These are phyloP conservation scores for Lycium barbarum DNA, from an alignment of 257 asterid species.

Conservation along the genomic window DNA sequence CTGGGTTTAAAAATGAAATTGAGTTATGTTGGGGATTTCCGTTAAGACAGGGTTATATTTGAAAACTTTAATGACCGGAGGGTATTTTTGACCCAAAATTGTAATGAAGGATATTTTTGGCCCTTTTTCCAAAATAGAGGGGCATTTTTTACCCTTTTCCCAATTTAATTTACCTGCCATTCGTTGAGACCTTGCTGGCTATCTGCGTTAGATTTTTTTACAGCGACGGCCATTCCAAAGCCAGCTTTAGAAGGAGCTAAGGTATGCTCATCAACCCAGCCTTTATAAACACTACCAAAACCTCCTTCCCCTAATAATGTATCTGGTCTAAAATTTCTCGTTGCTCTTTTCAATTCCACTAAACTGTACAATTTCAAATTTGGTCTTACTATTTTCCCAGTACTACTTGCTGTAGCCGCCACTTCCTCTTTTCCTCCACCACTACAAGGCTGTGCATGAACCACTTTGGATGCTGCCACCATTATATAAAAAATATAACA, in stretches of 20 bases:
- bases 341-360: conserved; percentile 54
- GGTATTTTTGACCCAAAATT: too few species aligned
- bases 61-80: too few species aligned
- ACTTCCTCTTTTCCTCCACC: background rate
- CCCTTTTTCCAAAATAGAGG: too few species aligned
- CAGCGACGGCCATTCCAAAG: conserved; percentile 10
- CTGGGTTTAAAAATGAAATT: too few species aligned
- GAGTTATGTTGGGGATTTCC: too few species aligned
- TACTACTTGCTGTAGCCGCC: conserved; percentile 22
- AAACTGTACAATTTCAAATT: conserved; percentile 53
- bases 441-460: too few species aligned
- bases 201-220: conserved; percentile 10
- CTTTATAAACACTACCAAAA: conserved; percentile 64
- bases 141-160: too few species aligned
- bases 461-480: too few species aligned
- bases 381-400: conserved; percentile 46
- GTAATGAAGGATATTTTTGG: too few species aligned
- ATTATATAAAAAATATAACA: too few species aligned
- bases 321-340: conserved; percentile 63
- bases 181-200: conserved; percentile 19
- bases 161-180: background rate
- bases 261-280: conserved; percentile 48
- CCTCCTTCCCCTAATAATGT: conserved; percentile 70
- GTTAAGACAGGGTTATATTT: too few species aligned
- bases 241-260: conserved; percentile 14